Evolutionary conservation across 148 eudicot genomes (phyloP).

Genomic region (Simmondsia chinensis): DNA sequence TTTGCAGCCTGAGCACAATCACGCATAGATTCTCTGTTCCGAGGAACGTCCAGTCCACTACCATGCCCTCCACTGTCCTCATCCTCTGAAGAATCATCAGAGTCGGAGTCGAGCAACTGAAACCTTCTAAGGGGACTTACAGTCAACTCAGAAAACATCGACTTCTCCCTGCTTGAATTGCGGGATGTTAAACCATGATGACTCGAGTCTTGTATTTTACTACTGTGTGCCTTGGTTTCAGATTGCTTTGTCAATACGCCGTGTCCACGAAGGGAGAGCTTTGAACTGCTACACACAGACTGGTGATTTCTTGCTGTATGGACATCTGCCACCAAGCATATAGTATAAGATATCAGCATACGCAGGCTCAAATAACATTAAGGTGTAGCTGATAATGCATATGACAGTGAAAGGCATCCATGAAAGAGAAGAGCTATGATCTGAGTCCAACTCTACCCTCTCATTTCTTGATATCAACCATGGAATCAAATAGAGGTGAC

Average conservation of each 20-base stretch:
- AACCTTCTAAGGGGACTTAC: conserved; percentile 80
- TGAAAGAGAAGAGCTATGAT: too few relatives aligned
- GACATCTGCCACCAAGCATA: conserved; percentile 30
- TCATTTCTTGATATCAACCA: too few relatives aligned
- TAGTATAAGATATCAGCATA: too few relatives aligned
- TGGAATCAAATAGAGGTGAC: too few relatives aligned
- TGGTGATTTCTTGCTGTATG: conserved; percentile 20
- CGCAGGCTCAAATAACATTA: too few relatives aligned
- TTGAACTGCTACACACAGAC: conserved; percentile 73
- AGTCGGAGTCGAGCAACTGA: conserved; percentile 66
- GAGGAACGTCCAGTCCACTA: conserved; percentile 15
- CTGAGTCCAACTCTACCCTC: too few relatives aligned
- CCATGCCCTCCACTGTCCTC: conserved; percentile 10
- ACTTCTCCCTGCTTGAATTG: conserved; percentile 25
- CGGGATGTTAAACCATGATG: conserved; percentile 24
- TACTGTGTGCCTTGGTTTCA: conserved; percentile 14
- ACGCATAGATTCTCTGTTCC: conserved; percentile 13
- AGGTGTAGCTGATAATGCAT: too few relatives aligned
- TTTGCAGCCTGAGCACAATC: conserved; percentile 7
- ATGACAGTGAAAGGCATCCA: too few relatives aligned
- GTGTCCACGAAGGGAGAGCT: conserved; percentile 43
- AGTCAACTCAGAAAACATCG: conserved; percentile 32
- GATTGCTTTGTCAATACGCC: conserved; percentile 45
- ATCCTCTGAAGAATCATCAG: conserved; percentile 40
- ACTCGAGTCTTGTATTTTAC: conserved; percentile 29